phyloP scores from a whole-genome alignment of 31 red algal species.

The Asparagopsis taxiformis region DNA sequence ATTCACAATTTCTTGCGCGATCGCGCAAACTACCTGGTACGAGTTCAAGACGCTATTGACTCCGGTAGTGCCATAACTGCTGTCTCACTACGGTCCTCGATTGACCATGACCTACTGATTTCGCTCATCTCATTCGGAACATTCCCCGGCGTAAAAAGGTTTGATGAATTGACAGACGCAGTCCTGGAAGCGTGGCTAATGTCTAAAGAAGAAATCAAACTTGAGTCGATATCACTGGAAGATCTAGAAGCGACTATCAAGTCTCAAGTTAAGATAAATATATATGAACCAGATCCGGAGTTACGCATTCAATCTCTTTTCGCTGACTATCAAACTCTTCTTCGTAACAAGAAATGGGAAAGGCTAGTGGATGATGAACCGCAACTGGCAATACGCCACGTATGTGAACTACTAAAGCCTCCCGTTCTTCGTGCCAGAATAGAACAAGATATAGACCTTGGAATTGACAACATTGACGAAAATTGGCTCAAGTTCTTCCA shows the following conservation, averaged over 20 bases:
- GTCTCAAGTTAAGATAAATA: not conserved
- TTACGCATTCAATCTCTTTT: not conserved
- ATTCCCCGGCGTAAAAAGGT: not conserved
- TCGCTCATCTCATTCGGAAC: not conserved
- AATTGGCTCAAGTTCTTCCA: not conserved
- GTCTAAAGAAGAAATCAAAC: not conserved
- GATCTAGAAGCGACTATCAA: not conserved
- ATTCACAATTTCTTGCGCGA: conserved; percentile 3
- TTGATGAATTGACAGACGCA: not conserved
- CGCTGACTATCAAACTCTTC: not conserved
- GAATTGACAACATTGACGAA: not conserved
- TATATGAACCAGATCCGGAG: not conserved
- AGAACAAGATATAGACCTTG: not conserved
- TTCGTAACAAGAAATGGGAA: not conserved
- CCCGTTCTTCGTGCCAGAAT: not conserved
- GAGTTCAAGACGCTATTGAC: not conserved
- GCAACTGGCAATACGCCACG: not conserved
- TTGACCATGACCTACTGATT: not conserved
- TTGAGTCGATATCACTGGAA: not conserved
- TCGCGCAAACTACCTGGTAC: not conserved
- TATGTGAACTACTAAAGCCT: not conserved
- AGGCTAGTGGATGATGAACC: not conserved
- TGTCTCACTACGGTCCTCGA: not conserved
- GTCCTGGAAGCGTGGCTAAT: not conserved
- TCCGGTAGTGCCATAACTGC: not conserved